Evolutionary conservation across 2,329 filamentous ascomycete genomes (phyloP), one percentile per base, ranked within the genome.

Genomic region (Colletotrichum abscissum): DNA sequence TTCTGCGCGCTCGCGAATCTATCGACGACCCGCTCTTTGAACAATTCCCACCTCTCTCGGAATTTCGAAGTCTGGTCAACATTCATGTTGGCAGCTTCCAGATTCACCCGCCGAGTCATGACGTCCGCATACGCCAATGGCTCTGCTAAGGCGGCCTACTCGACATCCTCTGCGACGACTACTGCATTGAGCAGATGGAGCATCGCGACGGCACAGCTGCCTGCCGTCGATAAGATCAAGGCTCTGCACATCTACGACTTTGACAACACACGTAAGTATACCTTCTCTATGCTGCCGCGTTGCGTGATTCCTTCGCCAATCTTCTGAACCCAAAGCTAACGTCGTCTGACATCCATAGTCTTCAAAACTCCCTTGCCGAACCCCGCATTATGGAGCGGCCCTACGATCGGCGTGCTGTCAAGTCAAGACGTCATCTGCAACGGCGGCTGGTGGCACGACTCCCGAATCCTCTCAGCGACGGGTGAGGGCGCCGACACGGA

Each of bases 401-500:
- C 88, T 38, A 96, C 95, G 0, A 91, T 97, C 63, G 94, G 95
- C 60, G 88, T 92, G 73, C 87, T 99, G 12, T 91, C 93, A 73
- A 92, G 88, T 59, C 92, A 93, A 76, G 93, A 97, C 76, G 88
- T 90, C 65, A 94, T 98, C 77, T 86, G 91, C 74, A 93, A 93
- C 76, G 96, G 95, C 76, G 95, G 96, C 75, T 99, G 97, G 97
- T 99, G 97, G 97, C 97, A 99, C 83, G 95, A 98, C 80, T 90
- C 91, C 56, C 91, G 91, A 75, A 95, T 99, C 75, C 91, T 99
- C 28, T 91, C 93, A 12, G 92, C 95, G 2, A 98, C 95, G 1
- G 97, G 97, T 65, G 89, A 95, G 70, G 97, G 97, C 19, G 81
- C 92, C 6, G 94, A 94, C 64, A 90, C 90, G 70, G 97, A 98